phyloP scores from a whole-genome alignment of 768 basidiomycete genomes.

The Cyclocybe aegerita region DNA sequence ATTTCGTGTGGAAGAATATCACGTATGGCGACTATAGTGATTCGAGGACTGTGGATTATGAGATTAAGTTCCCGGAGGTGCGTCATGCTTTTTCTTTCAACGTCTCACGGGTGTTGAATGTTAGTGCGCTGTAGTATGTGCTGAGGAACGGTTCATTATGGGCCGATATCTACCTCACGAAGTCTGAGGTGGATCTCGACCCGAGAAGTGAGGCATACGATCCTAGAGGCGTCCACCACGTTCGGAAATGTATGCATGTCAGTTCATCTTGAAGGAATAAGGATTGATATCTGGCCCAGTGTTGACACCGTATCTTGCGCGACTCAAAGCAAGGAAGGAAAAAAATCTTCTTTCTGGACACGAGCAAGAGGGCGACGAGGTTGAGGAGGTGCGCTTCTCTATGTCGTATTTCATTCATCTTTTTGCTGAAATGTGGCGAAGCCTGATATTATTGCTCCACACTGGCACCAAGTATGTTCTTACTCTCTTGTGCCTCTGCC shows the following conservation, averaged over 20 bases:
- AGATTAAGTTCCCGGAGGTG: slow-evolving; percentile 71
- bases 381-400: slow-evolving; percentile 47
- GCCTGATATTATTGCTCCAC: slow-evolving; percentile 67
- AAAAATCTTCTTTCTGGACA: slow-evolving; percentile 70
- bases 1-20: slow-evolving; percentile 76
- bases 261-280: slow-evolving; percentile 4
- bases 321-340: slow-evolving; percentile 71
- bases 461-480: slow-evolving; percentile 75
- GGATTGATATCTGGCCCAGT: slow-evolving; percentile 41
- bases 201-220: slow-evolving; percentile 55
- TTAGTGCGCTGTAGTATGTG: slow-evolving; percentile 50
- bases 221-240: slow-evolving; percentile 59
- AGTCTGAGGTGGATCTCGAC: slow-evolving; percentile 64
- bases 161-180: slow-evolving; percentile 79
- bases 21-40: slow-evolving; percentile 78
- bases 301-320: slow-evolving; percentile 82
- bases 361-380: slow-evolving; percentile 38
- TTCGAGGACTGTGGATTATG: slow-evolving; percentile 49
- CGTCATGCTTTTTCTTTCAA: slow-evolving; percentile 14
- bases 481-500: background rate
- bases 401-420: background rate
- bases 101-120: slow-evolving; percentile 1
- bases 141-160: slow-evolving; percentile 78
- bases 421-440: slow-evolving; percentile 17
- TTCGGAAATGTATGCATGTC: slow-evolving; percentile 64